phyloP scores from a whole-genome alignment of 2,329 filamentous ascomycete genomes.

The Fusarium humuli region DNA sequence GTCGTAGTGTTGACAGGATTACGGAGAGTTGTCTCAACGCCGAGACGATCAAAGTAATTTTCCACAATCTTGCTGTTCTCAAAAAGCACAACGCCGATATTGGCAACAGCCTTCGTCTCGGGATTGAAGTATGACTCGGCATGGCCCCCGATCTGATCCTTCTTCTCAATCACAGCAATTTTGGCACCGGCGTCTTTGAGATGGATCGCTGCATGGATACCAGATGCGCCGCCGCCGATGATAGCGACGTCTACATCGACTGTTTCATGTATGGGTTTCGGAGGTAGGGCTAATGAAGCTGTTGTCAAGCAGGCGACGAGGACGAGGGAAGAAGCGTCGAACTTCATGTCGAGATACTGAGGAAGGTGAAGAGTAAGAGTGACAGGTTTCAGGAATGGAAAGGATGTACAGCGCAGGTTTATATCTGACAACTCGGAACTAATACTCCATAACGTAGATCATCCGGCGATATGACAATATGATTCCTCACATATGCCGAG shows the following conservation, averaged over 20 bases:
- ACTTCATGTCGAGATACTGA: background rate
- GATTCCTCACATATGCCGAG: background rate
- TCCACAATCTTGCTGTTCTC: slow-evolving; percentile 27
- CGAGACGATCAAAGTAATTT: slow-evolving; percentile 29
- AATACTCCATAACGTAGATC: background rate
- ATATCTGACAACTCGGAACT: background rate
- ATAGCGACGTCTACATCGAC: slow-evolving; percentile 28
- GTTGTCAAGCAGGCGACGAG: slow-evolving; percentile 1
- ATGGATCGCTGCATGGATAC: slow-evolving; percentile 28
- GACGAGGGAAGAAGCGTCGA: background rate
- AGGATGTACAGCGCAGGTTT: background rate
- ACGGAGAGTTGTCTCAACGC: background rate
- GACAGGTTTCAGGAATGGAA: too few relatives aligned
- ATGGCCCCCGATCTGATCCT: slow-evolving; percentile 37
- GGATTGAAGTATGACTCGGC: slow-evolving; percentile 38
- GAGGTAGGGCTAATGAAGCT: background rate
- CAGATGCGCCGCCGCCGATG: slow-evolving; percentile 27
- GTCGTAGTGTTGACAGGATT: background rate
- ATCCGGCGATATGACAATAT: background rate
- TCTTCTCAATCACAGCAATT: slow-evolving; percentile 30
- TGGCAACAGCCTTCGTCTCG: slow-evolving; percentile 11
- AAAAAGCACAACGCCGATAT: slow-evolving; percentile 31
- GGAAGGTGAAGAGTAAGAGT: background rate
- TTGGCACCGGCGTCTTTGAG: slow-evolving; percentile 25
- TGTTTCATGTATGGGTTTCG: background rate